These are phyloP conservation scores for Epichloe gansuensis DNA, from an alignment of 2,329 filamentous ascomycete species.

Conservation along the genomic window DNA sequence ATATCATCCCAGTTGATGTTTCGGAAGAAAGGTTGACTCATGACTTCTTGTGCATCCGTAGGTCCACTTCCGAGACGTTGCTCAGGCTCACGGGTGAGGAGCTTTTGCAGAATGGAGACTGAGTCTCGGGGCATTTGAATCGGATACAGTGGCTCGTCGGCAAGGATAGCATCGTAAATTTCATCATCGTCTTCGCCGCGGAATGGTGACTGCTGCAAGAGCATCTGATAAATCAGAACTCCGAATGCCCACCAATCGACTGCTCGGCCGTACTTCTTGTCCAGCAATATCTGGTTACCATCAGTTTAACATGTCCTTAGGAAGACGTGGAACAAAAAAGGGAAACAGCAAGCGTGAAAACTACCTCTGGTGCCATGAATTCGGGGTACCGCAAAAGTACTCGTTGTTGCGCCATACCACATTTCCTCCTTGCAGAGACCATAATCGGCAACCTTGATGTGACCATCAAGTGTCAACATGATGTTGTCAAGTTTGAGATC, in stretches of 20 bases:
- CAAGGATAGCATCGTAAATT: conserved; percentile 96
- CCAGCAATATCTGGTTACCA: conserved; percentile 63
- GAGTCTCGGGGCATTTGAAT: conserved; percentile 98
- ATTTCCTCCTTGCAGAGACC: conserved; percentile 99
- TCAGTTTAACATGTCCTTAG: not conserved
- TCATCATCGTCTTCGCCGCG: conserved; percentile 97
- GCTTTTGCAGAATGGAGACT: conserved; percentile 93
- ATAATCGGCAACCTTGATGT: conserved; percentile 98
- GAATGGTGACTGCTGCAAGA: conserved; percentile 97
- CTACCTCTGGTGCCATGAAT: conserved; percentile 95
- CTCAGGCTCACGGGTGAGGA: conserved; percentile 90
- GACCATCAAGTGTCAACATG: conserved; percentile 82
- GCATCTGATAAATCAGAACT: conserved; percentile 98
- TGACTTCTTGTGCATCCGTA: conserved; percentile 95
- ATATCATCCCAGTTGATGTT: conserved; percentile 99
- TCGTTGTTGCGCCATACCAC: conserved; percentile 96
- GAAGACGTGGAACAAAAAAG: not conserved
- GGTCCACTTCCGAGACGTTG: conserved; percentile 85
- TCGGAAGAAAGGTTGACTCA: conserved; percentile 97
- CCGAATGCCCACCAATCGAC: conserved; percentile 99
- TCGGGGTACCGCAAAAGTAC: conserved; percentile 98
- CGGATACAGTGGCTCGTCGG: conserved; percentile 92
- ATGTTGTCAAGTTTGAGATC: conserved; percentile 93
- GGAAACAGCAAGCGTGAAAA: not conserved
- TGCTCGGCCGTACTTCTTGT: conserved; percentile 95